These are phyloP conservation scores for Pseudogymnoascus sp. DNA, from an alignment of 2,329 filamentous ascomycete species.

Conservation along the genomic window DNA sequence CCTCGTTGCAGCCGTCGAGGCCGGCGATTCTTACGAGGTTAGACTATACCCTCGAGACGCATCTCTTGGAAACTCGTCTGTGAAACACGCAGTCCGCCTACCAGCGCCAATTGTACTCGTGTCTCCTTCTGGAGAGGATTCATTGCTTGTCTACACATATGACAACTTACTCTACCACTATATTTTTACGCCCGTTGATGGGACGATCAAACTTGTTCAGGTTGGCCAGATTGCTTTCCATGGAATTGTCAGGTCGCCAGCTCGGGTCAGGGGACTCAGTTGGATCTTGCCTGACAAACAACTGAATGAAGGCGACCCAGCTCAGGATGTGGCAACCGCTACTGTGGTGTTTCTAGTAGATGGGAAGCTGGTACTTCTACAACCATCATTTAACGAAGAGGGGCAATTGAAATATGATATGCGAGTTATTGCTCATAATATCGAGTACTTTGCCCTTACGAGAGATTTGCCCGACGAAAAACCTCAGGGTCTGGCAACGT, in stretches of 20 bases:
- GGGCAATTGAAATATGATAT: slow-evolving; percentile 95
- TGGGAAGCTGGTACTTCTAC: slow-evolving; percentile 86
- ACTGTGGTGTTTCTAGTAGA: slow-evolving; percentile 96
- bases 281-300: slow-evolving; percentile 94
- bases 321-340: slow-evolving; percentile 87
- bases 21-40: slow-evolving; percentile 71
- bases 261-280: slow-evolving; percentile 83
- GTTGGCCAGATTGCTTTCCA: slow-evolving; percentile 98
- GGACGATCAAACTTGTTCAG: slow-evolving; percentile 68
- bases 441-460: slow-evolving; percentile 91
- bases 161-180: slow-evolving; percentile 95
- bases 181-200: slow-evolving; percentile 68
- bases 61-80: slow-evolving; percentile 61
- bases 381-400: slow-evolving; percentile 73
- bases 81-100: slow-evolving; percentile 70
- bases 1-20: slow-evolving; percentile 86
- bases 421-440: slow-evolving; percentile 90
- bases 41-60: slow-evolving; percentile 89
- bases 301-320: slow-evolving; percentile 82
- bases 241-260: slow-evolving; percentile 88
- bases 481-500: slow-evolving; percentile 20
- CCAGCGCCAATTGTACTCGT: slow-evolving; percentile 84
- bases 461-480: slow-evolving; percentile 59
- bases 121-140: slow-evolving; percentile 84
- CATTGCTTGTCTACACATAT: slow-evolving; percentile 90